Base-by-base conservation (phyloP, 208 protist species). In the Vickermania spadyakhi region DNA sequence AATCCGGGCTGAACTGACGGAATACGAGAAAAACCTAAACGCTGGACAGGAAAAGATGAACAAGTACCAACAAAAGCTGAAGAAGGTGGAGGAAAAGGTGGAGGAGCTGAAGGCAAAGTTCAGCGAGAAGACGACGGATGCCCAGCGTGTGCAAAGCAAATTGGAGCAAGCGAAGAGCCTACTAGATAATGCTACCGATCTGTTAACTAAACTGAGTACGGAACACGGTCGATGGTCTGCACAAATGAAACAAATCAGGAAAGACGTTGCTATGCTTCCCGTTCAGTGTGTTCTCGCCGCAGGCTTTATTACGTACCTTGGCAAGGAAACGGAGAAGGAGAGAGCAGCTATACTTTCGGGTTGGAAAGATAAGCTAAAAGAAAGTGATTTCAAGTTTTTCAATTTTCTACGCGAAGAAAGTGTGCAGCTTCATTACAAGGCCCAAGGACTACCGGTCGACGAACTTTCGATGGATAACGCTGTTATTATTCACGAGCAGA, bases 391-490 rank as follows among this genome's bases (percentile, higher is more conserved):
- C 71, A 77, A 75, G 58, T 94, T 98, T 63, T 87, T 85, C 58
- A 78, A 72, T 21, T 99, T 99, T 65, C 70, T 99, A 60, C 81
- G 86, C 5, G 93, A 91, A 41, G 96, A 99, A 74, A 96, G 87
- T 60, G 87, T 97, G 66, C 81, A 97, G 66, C 78, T 99, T 50
- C 77, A 84, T 56, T 98, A 97, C 81, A 99, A 98, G 81, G 70
- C 83, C 3, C 76, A 98, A 69, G 97, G 97, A 7, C 77, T 99
- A 18, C 95, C 95, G 0, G 82, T 82, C 18, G 97, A 99, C 69
- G 85, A 96, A 50, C 81, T 99, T 23, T 98, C 94, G 1, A 89
- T 97, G 77, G 96, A 99, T 72, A 99, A 99, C 75, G 97, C 96
- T n/a, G 84, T 99, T 28, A 79, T 97, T 4, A 97, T 99, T 56